A percentile compares a stretch with the other conserved stretches of the same genome.
Conservation (phyloP, 2,329 filamentous ascomycete genomes). For the Passalora sequoiae region DNA sequence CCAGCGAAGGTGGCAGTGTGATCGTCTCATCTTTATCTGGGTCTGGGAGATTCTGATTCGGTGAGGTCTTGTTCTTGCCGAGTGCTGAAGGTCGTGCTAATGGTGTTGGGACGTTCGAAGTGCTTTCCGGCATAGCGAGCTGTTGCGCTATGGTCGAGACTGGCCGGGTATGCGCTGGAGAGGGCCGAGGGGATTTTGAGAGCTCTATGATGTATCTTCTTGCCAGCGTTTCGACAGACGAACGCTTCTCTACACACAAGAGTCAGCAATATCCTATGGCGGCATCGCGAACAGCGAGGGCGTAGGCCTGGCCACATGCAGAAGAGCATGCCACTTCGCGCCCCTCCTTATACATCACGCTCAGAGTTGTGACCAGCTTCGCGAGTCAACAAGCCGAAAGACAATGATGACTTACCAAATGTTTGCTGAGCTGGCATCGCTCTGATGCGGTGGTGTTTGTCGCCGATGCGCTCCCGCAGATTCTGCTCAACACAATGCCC, state of each 20-base stretch:
- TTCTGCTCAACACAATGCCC: slow-evolving; percentile 49
- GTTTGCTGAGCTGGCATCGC: too few relatives aligned
- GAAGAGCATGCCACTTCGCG: too few relatives aligned
- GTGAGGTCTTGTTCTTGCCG: slow-evolving; percentile 6
- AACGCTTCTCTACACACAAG: not conserved
- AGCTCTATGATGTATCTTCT: not conserved
- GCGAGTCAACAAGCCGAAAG: too few relatives aligned
- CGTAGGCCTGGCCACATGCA: too few relatives aligned
- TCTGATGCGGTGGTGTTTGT: too few relatives aligned
- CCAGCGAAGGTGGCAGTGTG: slow-evolving; percentile 25
- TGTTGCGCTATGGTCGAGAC: slow-evolving; percentile 23
- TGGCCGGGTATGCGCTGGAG: slow-evolving; percentile 19
- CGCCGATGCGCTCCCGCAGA: slow-evolving; percentile 35
- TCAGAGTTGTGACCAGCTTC: too few relatives aligned
- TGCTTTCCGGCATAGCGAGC: slow-evolving; percentile 37
- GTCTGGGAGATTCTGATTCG: slow-evolving; percentile 24
- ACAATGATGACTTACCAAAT: too few relatives aligned
- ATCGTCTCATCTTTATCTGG: slow-evolving; percentile 24
- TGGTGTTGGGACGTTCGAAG: slow-evolving; percentile 52
- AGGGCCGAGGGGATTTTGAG: slow-evolving; percentile 2
- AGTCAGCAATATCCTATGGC: too few relatives aligned
- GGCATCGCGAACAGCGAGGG: too few relatives aligned
- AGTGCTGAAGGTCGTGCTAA: slow-evolving; percentile 39
- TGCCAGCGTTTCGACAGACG: slow-evolving; percentile 14
- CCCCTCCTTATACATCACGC: too few relatives aligned